phyloP scores from a whole-genome alignment of 2,329 filamentous ascomycete genomes.

The Conoideocrella luteorostrata region DNA sequence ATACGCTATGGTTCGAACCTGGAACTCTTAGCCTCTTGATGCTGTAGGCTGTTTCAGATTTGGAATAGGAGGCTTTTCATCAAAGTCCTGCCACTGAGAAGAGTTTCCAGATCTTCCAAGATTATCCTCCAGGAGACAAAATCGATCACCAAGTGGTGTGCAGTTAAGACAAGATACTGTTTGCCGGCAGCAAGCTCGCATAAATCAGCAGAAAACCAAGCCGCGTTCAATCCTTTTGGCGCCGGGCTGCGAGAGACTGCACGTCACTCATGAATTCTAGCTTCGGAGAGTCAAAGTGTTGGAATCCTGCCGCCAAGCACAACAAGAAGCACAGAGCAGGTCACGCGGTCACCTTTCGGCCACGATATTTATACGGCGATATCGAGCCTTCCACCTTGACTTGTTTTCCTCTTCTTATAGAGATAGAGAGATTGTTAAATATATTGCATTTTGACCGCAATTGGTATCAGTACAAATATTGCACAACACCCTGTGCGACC shows the following conservation, averaged over 20 bases:
- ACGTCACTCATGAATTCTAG: not conserved
- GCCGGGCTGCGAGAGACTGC: not conserved
- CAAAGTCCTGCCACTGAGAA: constrained; percentile 19
- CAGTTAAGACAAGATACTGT: constrained; percentile 24
- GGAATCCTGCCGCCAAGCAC: too few species aligned
- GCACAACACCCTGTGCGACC: too few species aligned
- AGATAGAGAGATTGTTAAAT: too few species aligned
- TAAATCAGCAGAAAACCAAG: constrained; percentile 5
- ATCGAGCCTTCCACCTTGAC: too few species aligned
- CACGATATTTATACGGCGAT: too few species aligned
- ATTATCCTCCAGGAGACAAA: constrained; percentile 40
- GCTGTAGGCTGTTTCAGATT: constrained; percentile 28
- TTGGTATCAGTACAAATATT: too few species aligned
- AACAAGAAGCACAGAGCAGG: too few species aligned
- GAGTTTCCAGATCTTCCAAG: constrained; percentile 35
- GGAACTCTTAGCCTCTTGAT: constrained; percentile 17
- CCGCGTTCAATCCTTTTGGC: constrained; percentile 1
- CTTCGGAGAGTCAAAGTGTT: not conserved
- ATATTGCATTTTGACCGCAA: too few species aligned
- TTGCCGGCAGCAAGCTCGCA: constrained; percentile 4
- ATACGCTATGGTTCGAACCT: not conserved
- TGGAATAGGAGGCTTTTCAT: constrained; percentile 9
- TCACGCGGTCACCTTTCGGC: too few species aligned
- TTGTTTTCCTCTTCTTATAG: too few species aligned
- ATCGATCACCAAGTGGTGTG: constrained; percentile 35